A percentile compares a stretch with the other conserved stretches of the same genome.
These are phyloP conservation scores for Periconia macrospinosa DNA, from an alignment of 2,329 filamentous ascomycete species.

Conservation along the genomic window DNA sequence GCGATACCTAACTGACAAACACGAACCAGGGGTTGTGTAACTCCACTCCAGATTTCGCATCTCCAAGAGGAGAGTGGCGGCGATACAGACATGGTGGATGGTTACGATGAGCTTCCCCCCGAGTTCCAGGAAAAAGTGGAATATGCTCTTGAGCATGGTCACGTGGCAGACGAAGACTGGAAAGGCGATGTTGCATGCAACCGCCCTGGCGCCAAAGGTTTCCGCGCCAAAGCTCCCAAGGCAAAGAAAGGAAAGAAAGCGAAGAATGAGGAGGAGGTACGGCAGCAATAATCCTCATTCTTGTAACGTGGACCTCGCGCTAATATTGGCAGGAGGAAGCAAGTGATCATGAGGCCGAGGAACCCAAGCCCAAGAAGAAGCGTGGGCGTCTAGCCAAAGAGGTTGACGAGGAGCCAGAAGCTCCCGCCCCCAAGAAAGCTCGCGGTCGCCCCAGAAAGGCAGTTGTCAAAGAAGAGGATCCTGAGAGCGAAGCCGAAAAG, in stretches of 20 bases:
- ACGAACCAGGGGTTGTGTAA: slow-evolving; percentile 77
- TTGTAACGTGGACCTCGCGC: slow-evolving; percentile 6
- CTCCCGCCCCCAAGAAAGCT: slow-evolving; percentile 35
- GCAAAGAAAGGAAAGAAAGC: slow-evolving; percentile 22
- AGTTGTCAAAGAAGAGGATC: slow-evolving; percentile 21
- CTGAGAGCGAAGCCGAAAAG: too few species aligned
- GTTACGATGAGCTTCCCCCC: slow-evolving; percentile 73
- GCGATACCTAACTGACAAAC: slow-evolving; percentile 11
- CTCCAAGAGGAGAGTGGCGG: slow-evolving; percentile 60
- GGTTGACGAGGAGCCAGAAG: slow-evolving; percentile 28
- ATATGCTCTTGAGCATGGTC: slow-evolving; percentile 72
- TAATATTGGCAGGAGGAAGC: slow-evolving; percentile 1
- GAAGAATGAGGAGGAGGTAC: slow-evolving; percentile 32
- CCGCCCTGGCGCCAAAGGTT: slow-evolving; percentile 66
- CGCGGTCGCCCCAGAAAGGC: slow-evolving; percentile 31
- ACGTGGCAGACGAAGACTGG: slow-evolving; percentile 85
- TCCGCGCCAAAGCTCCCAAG: slow-evolving; percentile 48
- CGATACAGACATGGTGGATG: slow-evolving; percentile 72
- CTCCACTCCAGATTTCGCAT: slow-evolving; percentile 70
- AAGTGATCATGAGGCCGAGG: slow-evolving; percentile 27
- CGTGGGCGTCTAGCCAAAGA: slow-evolving; percentile 26
- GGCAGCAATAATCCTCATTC: not conserved
- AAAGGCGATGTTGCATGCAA: slow-evolving; percentile 79
- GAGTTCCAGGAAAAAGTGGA: slow-evolving; percentile 74
- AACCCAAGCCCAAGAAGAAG: slow-evolving; percentile 48